Percentiles rank a stretch among this genome's conserved stretches.
Conservation (phyloP, 2,329 filamentous ascomycete genomes). For the Colletotrichum sp. region DNA sequence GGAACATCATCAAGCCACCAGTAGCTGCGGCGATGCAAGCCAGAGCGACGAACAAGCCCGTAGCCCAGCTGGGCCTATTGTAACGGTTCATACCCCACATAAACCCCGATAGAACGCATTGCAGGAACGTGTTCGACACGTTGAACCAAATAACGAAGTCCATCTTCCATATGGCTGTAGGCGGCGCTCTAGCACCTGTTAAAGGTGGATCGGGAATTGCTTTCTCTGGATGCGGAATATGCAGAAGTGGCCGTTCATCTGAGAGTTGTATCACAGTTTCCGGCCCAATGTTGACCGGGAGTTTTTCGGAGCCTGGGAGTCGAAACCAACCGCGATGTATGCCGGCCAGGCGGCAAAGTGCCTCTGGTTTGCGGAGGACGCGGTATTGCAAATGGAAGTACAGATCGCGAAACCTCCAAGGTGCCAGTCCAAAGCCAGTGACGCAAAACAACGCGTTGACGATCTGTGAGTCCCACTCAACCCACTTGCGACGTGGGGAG, state of each 20-base stretch:
- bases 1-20: constrained; percentile 72
- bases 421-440: constrained; percentile 81
- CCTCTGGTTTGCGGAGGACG: constrained; percentile 52
- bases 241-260: constrained; percentile 40
- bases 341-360: constrained; percentile 71
- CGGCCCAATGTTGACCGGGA: constrained; percentile 59
- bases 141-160: constrained; percentile 82
- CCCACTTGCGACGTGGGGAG: constrained; percentile 80
- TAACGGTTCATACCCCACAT: constrained; percentile 84
- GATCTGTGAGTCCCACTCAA: constrained; percentile 85
- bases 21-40: constrained; percentile 72
- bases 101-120: constrained; percentile 73
- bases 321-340: constrained; percentile 80
- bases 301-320: constrained; percentile 65
- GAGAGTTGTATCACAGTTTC: constrained; percentile 49
- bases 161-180: constrained; percentile 75
- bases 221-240: constrained; percentile 65
- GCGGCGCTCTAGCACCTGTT: constrained; percentile 72
- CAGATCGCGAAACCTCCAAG: constrained; percentile 83
- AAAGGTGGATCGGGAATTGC: constrained; percentile 70
- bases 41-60: constrained; percentile 77
- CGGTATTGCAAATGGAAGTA: constrained; percentile 75
- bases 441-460: constrained; percentile 86
- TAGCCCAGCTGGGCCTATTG: constrained; percentile 78
- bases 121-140: constrained; percentile 79